Base-by-base conservation (phyloP, 2,329 filamentous ascomycete species). In the Talaromyces sp. region DNA sequence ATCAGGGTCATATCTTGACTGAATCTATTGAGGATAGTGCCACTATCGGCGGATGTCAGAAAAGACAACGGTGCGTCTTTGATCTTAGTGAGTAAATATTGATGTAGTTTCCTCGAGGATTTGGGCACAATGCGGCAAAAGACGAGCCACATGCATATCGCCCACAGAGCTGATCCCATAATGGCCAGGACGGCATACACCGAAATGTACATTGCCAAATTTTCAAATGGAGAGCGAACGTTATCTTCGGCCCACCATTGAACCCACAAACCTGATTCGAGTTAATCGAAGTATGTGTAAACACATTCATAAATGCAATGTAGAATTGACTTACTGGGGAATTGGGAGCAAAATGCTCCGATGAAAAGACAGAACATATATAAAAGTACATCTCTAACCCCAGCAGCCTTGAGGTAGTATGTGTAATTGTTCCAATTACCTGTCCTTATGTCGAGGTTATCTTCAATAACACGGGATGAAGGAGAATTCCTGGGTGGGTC, bases 31-130 rank as follows among this genome's bases (percentile, higher is more conserved):
- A 76, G 73, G 7, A 76, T 76, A 4, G 68, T 66, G 25, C 77
- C 77, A 16, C 67, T 74, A 63, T 79, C 74, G 7, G 75, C 79
- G 4, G 67, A 70, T 1, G 76, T 74, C 64, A 80, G 77, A 63
- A 79, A 79, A 2, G 71, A 70, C 67, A 80, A 76, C 0, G 78
- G 77, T 0, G 78, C 75, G 50, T 70, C 6, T 79, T 81, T 23
- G 81, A 83, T 28, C 76, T 78, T 6, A 82, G 81, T 5, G 84
- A 79, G 79, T 84, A 83, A 3, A 72, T 78, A 37, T 83, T 79
- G 21, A 33, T 62, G 54, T 39, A 62, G 39, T 7, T 16, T 18
- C 12, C 9, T 42, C 21, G 60, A 62, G 5, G 60, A 52, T 16
- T 57, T 62, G 12, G 60, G 60, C 4, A 62, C 54, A 40, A 62